Percentiles rank a stretch among this genome's conserved stretches.
These are phyloP conservation scores for Vicia sativa DNA, from an alignment of 306 rosid genomes.

Conservation along the genomic window DNA sequence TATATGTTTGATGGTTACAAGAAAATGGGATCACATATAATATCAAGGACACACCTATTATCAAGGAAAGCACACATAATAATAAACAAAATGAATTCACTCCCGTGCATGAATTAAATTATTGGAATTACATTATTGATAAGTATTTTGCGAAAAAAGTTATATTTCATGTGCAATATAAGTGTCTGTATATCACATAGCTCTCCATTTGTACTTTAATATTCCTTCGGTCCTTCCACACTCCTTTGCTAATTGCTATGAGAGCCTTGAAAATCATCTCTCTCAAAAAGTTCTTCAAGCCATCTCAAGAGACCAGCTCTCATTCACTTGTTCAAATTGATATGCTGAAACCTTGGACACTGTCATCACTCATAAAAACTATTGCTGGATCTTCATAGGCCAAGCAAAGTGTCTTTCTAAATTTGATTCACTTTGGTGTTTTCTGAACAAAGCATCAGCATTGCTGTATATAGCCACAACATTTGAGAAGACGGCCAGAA, in stretches of 20 bases:
- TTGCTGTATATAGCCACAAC: conserved; percentile 63
- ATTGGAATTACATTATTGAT: neutral
- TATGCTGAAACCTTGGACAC: conserved; percentile 1
- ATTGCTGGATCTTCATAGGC: conserved; percentile 10
- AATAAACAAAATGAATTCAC: neutral
- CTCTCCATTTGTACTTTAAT: neutral
- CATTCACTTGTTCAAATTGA: conserved; percentile 28
- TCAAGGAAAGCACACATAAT: too few relatives aligned
- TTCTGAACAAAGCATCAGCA: conserved; percentile 41
- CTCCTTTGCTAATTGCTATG: neutral
- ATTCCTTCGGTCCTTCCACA: conserved; percentile 19
- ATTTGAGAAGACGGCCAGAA: conserved; percentile 70
- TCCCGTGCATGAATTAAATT: neutral
- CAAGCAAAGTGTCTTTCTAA: conserved; percentile 25
- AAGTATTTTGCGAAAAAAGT: neutral
- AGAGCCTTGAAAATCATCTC: conserved; percentile 1
- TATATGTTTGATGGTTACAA: too few relatives aligned
- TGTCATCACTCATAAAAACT: neutral
- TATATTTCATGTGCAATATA: neutral
- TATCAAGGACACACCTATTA: too few relatives aligned
- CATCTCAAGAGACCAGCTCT: neutral
- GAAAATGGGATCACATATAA: too few relatives aligned
- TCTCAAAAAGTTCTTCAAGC: neutral
- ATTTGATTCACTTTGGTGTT: conserved; percentile 13
- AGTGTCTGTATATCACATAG: conserved; percentile 3